phyloP scores from a whole-genome alignment of 78 protist species.

The Dictyostelium firmibasis region DNA sequence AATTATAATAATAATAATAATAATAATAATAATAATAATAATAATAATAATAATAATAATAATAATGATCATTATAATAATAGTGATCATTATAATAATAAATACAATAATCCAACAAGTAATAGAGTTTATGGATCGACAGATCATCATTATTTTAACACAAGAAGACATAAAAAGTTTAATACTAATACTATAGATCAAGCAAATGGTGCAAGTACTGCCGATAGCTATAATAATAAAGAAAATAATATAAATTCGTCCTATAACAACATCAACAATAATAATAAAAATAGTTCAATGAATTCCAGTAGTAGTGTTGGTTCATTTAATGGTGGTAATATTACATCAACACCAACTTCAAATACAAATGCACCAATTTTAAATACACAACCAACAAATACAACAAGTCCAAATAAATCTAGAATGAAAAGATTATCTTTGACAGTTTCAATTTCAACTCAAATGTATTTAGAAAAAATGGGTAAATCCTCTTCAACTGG shows the following conservation, averaged over 20 bases:
- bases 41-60: not conserved
- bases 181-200: not conserved
- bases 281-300: not conserved
- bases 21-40: not conserved
- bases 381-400: not conserved
- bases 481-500: not conserved
- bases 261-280: not conserved
- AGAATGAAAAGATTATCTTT: constrained; percentile 59
- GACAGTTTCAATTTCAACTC: constrained; percentile 68
- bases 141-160: constrained; percentile 3
- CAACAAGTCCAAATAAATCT: constrained; percentile 32
- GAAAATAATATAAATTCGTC: not conserved
- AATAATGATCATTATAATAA: not conserved
- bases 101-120: not conserved
- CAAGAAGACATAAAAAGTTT: constrained; percentile 12
- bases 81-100: not conserved
- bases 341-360: not conserved
- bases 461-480: constrained; percentile 63
- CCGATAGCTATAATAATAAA: not conserved
- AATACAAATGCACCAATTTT: not conserved
- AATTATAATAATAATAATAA: not conserved
- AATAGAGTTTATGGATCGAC: not conserved
- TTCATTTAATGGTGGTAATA: not conserved
- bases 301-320: not conserved
- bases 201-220: not conserved